A percentile compares a stretch with the other conserved stretches of the same genome.
phyloP scores from a whole-genome alignment of 2,329 filamentous ascomycete genomes.

The Paracamarosporium sp. region DNA sequence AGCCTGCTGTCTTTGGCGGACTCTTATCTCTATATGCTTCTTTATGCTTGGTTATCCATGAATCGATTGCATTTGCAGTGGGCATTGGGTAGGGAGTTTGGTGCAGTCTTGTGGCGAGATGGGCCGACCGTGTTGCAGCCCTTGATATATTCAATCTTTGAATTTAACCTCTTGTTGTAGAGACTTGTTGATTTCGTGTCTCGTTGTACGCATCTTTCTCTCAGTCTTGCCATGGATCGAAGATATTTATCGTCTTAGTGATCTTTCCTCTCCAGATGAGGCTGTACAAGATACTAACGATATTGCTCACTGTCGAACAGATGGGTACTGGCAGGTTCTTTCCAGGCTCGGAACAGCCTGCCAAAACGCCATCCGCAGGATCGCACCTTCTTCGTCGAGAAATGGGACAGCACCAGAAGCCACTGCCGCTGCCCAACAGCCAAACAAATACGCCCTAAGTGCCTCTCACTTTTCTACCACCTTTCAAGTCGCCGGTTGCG shows the following conservation, averaged over 20 bases:
- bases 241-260: no score
- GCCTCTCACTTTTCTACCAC: slow-evolving; percentile 10
- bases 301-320: no score
- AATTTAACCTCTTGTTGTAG: neutral
- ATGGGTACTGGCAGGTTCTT: neutral
- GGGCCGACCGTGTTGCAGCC: neutral
- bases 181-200: neutral
- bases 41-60: slow-evolving; percentile 5
- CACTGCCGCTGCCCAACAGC: neutral
- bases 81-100: slow-evolving; percentile 8
- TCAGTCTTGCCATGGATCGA: no score
- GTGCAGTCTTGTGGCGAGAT: neutral
- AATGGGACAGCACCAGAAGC: neutral
- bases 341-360: no score
- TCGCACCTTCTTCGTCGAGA: neutral
- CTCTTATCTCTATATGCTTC: slow-evolving; percentile 1
- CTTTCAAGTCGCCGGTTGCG: slow-evolving; percentile 25
- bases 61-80: slow-evolving; percentile 8
- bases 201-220: no score
- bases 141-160: neutral
- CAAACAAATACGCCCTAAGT: slow-evolving; percentile 3
- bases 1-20: slow-evolving; percentile 5
- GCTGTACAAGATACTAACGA: no score
- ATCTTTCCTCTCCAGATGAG: no score
- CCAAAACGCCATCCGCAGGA: no score